Evolutionary conservation across 192 early-diverging fungal species (phyloP), one percentile per base, ranked within the genome.

Genomic region (Podila epigama): DNA sequence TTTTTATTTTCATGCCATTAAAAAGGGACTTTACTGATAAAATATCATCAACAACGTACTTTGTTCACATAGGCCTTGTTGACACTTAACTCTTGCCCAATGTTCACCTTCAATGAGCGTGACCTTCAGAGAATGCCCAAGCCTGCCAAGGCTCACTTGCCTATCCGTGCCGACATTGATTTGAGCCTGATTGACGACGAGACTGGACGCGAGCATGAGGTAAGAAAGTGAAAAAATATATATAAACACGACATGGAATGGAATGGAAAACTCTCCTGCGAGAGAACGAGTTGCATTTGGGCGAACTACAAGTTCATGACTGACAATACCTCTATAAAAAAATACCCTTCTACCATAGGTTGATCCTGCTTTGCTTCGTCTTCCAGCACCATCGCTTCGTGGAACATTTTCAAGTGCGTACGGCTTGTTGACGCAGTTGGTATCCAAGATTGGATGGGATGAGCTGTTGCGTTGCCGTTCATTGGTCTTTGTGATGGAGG

Each of bases 401-500:
- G 97, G 98, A 48, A 99, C 98, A 13, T 99, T 98, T 83, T 79
- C 90, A 31, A 89, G 88, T 35, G 98, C 97, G 0, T 99, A 99
- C 79, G 75, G 77, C 36, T 82, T 97, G 13, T 81, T 99, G 65
- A 89, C 96, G 32, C 81, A 82, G 36, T 88, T 99, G 18, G 92
- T 92, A 22, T 79, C 86, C 41, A 89, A 91, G 34, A 89, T 95
- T 65, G 98, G 98, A 15, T 99, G 98, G 98, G 97, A 99, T 60
- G 95, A 97, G 69, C 82, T 99, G 50, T 86, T 99, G 51, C 82
- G 85, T 54, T 90, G 89, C 51, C 87, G 97, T 64, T 96, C 94
- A 18, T 71, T 81, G 48, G 97, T 95, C 10, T 99, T 99, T 86
- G 97, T 99, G 7, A 99, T 99, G 98, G 98, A 99, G 52, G 98